Evolutionary conservation across 371 early-diverging fungal species (phyloP), one percentile per base, ranked within the genome.

Genomic region (Apophysomyces trapeziformis): DNA sequence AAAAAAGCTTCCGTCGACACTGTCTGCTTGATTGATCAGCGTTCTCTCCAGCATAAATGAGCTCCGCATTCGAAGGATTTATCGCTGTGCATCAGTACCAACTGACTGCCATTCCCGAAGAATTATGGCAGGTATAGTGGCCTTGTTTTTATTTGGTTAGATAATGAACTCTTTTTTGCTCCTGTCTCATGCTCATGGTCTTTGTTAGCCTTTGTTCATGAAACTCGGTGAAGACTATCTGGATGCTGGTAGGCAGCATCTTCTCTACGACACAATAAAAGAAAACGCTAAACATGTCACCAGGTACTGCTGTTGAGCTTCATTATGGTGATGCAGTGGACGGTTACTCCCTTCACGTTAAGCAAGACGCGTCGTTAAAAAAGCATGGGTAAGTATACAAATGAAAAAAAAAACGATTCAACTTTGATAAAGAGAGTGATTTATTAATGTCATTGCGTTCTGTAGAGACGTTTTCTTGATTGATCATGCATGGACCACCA

Each of bases 401-500:
- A 41, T 13, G 16, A 16, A 26, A 26, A 21, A 21, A 21, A 26
- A 26, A 2, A 2, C 32, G 32, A 26, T 26, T 26, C 32, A 2
- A 26, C 26, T 26, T 26, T 26, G 32, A 26, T 26, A 26, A 2
- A 26, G 32, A 26, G 32, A 26, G 32, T 26, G 32, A 5, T 32
- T 21, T 50, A 32, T 50, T n/a, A 41, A 26, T 21, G 61, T 41
- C 14, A 26, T n/a, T 35, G 32, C 50, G 13, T 8, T 7, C 35
- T 16, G 26, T 65, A 85, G 89, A 46, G 80, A 89, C 26, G 87
- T 91, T 56, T 91, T 89, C 65, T 68, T 91, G 61, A 75, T 89
- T 8, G 90, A 90, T 62, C 90, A 90, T 66, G 89, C 89, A 26
- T 91, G 91, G 91, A 91, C 91, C 5, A 91, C 90, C 18, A 79